Evolutionary conservation across 2,329 filamentous ascomycete genomes (phyloP), one percentile per base, ranked within the genome.

Genomic region (Cladosporium cucumerinum): DNA sequence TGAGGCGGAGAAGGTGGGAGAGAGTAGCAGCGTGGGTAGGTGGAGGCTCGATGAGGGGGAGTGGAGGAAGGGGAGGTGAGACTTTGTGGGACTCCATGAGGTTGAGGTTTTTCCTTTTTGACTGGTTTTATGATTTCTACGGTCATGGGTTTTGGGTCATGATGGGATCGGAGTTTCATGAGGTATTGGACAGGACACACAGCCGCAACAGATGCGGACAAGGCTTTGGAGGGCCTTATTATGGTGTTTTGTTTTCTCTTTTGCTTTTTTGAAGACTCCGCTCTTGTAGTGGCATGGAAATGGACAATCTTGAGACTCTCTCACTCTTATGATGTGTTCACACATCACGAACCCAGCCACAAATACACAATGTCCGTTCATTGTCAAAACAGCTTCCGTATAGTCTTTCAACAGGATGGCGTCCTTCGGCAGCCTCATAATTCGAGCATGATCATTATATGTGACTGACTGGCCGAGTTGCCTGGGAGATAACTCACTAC

Each of bases 1-100:
- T 26, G 62, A 66, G 34, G 21, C 51, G 30, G 32, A 48, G 63
- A 46, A 57, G 25, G 34, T n/a, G 23, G 23, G 25, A 26, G 48
- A 25, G 11, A 12, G 52, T n/a, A 43, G 30, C 25, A 34, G 30
- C 23, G 26, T 46, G 43, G 21, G 46, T 3, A 62, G 58, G 28
- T 57, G 57, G 64, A 57, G n/a, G 64, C 28, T 65, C 16, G 54
- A 66, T 46, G 46, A 63, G 28, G 59, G 59, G 12, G 18, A 23
- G 26, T 55, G 64, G 59, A 52, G 58, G 57, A 54, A 23, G 57
- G 48, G 26, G 14, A 28, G 48, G 26, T 51, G 48, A 51, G 23
- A 6, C n/a, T n/a, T n/a, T n/a, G n/a, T n/a, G n/a, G n/a, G n/a
- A n/a, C n/a, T n/a, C n/a, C n/a, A n/a, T 51, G 23, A 28, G 14